Evolutionary conservation across 805 yeast species (phyloP).

Genomic region (Zygoascus biomembranicola): DNA sequence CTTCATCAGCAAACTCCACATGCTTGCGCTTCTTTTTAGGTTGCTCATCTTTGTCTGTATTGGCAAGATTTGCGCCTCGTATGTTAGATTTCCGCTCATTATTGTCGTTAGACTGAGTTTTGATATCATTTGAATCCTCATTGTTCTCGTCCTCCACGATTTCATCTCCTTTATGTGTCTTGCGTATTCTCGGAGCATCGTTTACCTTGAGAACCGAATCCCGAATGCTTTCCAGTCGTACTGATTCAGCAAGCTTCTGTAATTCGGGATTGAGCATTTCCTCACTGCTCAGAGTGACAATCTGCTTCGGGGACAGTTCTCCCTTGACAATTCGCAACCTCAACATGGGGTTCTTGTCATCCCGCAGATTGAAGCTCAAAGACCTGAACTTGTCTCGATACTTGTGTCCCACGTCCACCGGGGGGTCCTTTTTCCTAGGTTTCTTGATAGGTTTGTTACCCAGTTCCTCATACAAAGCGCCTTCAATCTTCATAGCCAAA

Average conservation of each 20-base stretch:
- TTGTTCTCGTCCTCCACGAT: slow-evolving; percentile 50
- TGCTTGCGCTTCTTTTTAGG: slow-evolving; percentile 16
- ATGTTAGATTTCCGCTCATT: background rate
- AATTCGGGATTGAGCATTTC: slow-evolving; percentile 74
- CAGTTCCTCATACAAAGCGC: slow-evolving; percentile 36
- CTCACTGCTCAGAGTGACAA: slow-evolving; percentile 60
- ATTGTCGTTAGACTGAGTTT: background rate
- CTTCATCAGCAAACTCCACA: slow-evolving; percentile 14
- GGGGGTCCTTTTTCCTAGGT: slow-evolving; percentile 15
- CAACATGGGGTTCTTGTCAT: slow-evolving; percentile 46
- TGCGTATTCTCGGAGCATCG: slow-evolving; percentile 55
- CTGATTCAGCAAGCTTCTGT: slow-evolving; percentile 59
- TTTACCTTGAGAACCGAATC: slow-evolving; percentile 58
- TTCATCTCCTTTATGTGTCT: slow-evolving; percentile 87
- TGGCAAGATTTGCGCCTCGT: background rate
- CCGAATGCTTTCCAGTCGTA: slow-evolving; percentile 58
- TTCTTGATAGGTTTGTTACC: slow-evolving; percentile 20
- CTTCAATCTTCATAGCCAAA: slow-evolving; percentile 46
- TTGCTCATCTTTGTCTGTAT: slow-evolving; percentile 16
- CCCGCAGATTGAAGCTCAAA: slow-evolving; percentile 51
- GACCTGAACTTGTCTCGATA: slow-evolving; percentile 67
- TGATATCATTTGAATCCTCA: slow-evolving; percentile 10
- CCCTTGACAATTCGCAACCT: slow-evolving; percentile 50
- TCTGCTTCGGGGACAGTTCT: slow-evolving; percentile 44
- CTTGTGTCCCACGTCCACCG: slow-evolving; percentile 30